Evolutionary conservation across 108 stramenopile species (phyloP).

Genomic region (Pseudonitzschia multistriata): DNA sequence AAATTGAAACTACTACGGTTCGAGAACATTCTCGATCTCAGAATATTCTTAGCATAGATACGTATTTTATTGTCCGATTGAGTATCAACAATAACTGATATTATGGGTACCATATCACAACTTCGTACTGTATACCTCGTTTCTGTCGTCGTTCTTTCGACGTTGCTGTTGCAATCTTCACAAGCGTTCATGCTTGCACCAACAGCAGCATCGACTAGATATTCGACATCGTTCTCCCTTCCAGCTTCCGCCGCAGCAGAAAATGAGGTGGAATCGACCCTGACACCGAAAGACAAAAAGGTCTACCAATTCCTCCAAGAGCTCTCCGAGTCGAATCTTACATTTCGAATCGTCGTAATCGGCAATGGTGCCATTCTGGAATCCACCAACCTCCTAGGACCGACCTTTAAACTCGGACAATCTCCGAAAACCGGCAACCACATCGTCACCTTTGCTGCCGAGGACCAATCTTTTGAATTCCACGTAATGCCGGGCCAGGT

Average conservation of each 20-base stretch:
- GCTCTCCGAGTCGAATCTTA: slow-evolving; percentile 50
- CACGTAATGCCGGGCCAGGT: slow-evolving; percentile 64
- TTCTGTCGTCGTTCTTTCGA: too few species aligned
- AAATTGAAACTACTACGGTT: too few species aligned
- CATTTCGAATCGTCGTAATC: slow-evolving; percentile 78
- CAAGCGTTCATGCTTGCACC: too few species aligned
- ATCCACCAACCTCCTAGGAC: slow-evolving; percentile 65
- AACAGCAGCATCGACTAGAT: too few species aligned
- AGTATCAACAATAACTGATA: too few species aligned
- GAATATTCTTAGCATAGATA: too few species aligned
- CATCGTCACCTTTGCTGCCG: slow-evolving; percentile 70
- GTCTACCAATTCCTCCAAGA: slow-evolving; percentile 44
- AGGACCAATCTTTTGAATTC: slow-evolving; percentile 79
- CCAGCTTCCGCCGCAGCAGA: background rate
- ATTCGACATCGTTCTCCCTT: background rate
- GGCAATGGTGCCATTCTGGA: slow-evolving; percentile 86
- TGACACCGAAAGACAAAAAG: slow-evolving; percentile 26
- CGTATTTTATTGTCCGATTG: too few species aligned
- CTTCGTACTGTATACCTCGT: too few species aligned
- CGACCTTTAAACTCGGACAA: slow-evolving; percentile 44
- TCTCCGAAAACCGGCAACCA: slow-evolving; percentile 63
- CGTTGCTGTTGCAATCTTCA: too few species aligned
- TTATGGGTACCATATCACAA: too few species aligned
- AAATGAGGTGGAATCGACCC: background rate
- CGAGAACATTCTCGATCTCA: too few species aligned